Conservation (phyloP, 2,329 filamentous ascomycete species). For the Hypoxylon sp. region DNA sequence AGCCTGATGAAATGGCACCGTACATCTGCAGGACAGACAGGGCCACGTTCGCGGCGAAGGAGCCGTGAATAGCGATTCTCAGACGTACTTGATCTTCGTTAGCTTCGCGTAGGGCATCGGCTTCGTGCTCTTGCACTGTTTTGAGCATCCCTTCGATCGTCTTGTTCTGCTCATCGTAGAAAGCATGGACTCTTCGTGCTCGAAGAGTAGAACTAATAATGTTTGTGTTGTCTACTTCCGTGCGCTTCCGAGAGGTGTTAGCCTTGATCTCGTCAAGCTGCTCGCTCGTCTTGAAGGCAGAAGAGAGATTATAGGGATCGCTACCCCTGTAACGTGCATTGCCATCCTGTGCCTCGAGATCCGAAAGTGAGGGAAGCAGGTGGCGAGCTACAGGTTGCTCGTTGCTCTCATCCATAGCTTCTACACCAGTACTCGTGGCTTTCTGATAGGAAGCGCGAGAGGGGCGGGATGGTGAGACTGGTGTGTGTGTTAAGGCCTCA, state of each 20-base stretch:
- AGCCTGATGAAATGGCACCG: conserved; percentile 84
- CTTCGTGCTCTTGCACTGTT: conserved; percentile 88
- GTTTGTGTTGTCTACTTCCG: conserved; percentile 35
- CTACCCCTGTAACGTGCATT: conserved; percentile 60
- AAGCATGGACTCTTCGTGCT: conserved; percentile 72
- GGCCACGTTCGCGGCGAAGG: conserved; percentile 81
- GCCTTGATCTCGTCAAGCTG: conserved; percentile 82
- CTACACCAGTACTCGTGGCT: conserved; percentile 58
- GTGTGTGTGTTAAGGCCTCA: conserved; percentile 42
- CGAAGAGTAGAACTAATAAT: conserved; percentile 40
- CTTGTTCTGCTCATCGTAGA: conserved; percentile 92
- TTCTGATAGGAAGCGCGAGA: conserved; percentile 33
- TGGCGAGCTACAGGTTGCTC: conserved; percentile 56
- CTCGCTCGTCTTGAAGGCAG: conserved; percentile 76
- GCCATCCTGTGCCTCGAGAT: conserved; percentile 55
- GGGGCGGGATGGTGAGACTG: conserved; percentile 32
- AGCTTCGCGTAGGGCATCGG: conserved; percentile 80
- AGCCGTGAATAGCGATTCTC: conserved; percentile 71
- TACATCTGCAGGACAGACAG: conserved; percentile 87
- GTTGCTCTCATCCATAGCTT: conserved; percentile 47
- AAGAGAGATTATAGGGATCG: conserved; percentile 84
- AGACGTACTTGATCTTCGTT: conserved; percentile 82
- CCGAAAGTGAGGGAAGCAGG: conserved; percentile 48
- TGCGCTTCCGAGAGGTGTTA: conserved; percentile 81
- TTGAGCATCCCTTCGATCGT: conserved; percentile 93